Conservation (phyloP, 2,329 filamentous ascomycete genomes). For the Orbilia brochopaga region DNA sequence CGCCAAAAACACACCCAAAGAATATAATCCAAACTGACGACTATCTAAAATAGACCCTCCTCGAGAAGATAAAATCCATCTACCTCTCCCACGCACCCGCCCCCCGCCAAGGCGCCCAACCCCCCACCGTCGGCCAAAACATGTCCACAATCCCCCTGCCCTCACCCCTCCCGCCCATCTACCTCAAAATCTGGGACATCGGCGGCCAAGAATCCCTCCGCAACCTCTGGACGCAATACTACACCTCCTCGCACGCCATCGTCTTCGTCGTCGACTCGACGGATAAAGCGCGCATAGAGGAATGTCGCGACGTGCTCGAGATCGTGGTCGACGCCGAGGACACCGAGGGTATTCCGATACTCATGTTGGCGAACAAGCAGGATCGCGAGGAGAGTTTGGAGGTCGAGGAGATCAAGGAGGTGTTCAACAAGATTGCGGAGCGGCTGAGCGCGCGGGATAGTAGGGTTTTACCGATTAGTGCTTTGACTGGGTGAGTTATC, state of each 20-base stretch:
- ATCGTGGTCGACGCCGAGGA: slow-evolving; percentile 86
- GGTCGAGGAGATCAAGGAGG: slow-evolving; percentile 96
- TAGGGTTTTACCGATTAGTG: slow-evolving; percentile 86
- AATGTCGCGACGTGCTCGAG: slow-evolving; percentile 88
- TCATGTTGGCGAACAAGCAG: slow-evolving; percentile 96
- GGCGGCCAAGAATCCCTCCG: slow-evolving; percentile 89
- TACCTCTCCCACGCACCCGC: slow-evolving; percentile 69
- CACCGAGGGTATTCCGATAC: slow-evolving; percentile 85
- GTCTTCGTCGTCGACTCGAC: slow-evolving; percentile 97
- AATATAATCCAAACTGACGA: background rate
- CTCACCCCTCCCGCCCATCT: slow-evolving; percentile 73
- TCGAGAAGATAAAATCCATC: slow-evolving; percentile 91
- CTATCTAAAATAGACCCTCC: slow-evolving; percentile 69
- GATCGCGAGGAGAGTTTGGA: slow-evolving; percentile 97
- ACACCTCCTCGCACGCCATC: slow-evolving; percentile 90
- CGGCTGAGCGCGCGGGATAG: slow-evolving; percentile 90
- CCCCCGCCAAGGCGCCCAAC: slow-evolving; percentile 78
- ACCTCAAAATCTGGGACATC: slow-evolving; percentile 98
- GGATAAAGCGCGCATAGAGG: slow-evolving; percentile 83
- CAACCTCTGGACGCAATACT: slow-evolving; percentile 94
- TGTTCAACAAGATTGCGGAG: slow-evolving; percentile 79
- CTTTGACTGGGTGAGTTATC: slow-evolving; percentile 70
- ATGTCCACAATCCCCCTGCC: slow-evolving; percentile 82
- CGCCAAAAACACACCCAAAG: background rate
- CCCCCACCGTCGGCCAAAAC: slow-evolving; percentile 93